Evolutionary conservation across 2,329 filamentous ascomycete species (phyloP), one percentile per base, ranked within the genome.

Genomic region (Fusarium succisae): DNA sequence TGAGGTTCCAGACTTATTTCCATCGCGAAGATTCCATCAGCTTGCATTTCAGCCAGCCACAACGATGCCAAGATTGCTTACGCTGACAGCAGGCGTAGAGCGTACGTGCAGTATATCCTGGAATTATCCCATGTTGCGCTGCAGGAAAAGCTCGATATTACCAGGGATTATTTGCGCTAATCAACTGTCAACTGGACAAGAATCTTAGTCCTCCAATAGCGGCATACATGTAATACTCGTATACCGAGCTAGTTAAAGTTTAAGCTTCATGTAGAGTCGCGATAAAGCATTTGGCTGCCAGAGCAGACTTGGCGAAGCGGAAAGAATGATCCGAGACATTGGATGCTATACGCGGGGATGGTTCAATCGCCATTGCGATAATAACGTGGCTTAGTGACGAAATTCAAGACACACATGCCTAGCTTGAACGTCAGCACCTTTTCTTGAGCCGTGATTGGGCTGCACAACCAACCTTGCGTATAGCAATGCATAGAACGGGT

Each of bases 61-160:
- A 24, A 3, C 15, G 12, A 11, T 20, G 4, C 3, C 28, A 20
- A 51, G 12, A 18, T 35, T 51, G 20, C 48, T 24, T 30, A 35
- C 6, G 30, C 48, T 51, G 48, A 51, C 48, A 1, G 8, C 22
- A 24, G 30, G 6, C 6, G 48, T 5, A 14, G 6, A 51, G 8
- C 8, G 0, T 5, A 3, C 3, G 3, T 13, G 22, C 8, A 14
- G 17, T 8, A 51, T 14, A 18, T 51, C 17, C 47, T 51, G 10
- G 15, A 24, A 51, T 24, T 7, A 8, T 24, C 11, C 6, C 8
- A 24, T 5, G 18, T 4, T 10, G 17, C 3, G 8, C 15, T 24
- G 2, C 20, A 3, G 24, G 26, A 22, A 2, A 17, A 17, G 45
- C 45, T 10, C 14, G 15, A 10, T n/a, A 51, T 35, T 0, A 8